phyloP scores from a whole-genome alignment of 2,329 filamentous ascomycete genomes.

The Aspergillus nomiae region DNA sequence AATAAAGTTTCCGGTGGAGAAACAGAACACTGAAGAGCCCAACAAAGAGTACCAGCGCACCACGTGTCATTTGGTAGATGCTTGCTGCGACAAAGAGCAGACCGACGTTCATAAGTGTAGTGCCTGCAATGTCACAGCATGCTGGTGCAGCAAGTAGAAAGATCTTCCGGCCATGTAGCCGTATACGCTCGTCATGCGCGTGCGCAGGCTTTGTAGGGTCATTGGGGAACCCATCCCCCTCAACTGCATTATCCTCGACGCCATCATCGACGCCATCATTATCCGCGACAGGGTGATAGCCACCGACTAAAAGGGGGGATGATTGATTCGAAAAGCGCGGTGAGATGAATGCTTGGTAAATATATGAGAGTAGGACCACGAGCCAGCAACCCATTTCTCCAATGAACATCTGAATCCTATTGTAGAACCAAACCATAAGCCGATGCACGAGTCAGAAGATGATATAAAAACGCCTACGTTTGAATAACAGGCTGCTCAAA shows the following conservation, averaged over 20 bases:
- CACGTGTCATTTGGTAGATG: conserved; percentile 98
- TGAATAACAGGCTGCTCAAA: conserved; percentile 97
- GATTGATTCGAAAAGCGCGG: conserved; percentile 39
- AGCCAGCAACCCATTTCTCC: conserved; percentile 97
- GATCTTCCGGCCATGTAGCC: conserved; percentile 70
- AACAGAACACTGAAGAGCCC: conserved; percentile 94
- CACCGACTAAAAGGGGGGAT: conserved; percentile 49
- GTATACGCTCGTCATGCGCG: conserved; percentile 58
- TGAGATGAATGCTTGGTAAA: conserved; percentile 63
- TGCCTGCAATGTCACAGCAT: conserved; percentile 90
- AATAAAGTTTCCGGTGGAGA: conserved; percentile 72
- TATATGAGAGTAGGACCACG: conserved; percentile 70
- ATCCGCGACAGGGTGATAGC: conserved; percentile 67
- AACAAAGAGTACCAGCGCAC: conserved; percentile 92
- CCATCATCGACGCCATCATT: conserved; percentile 50
- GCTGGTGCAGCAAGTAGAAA: conserved; percentile 80
- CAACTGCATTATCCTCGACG: conserved; percentile 47
- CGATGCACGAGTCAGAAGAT: background rate
- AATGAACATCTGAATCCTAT: conserved; percentile 86
- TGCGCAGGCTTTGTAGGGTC: conserved; percentile 56
- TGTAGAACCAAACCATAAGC: background rate
- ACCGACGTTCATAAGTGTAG: conserved; percentile 96
- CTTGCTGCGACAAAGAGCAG: conserved; percentile 91
- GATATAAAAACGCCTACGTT: conserved; percentile 54
- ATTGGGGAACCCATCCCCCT: conserved; percentile 46